phyloP scores from a whole-genome alignment of 2,329 filamentous ascomycete genomes.

The Ceratocystis diversiconidia region DNA sequence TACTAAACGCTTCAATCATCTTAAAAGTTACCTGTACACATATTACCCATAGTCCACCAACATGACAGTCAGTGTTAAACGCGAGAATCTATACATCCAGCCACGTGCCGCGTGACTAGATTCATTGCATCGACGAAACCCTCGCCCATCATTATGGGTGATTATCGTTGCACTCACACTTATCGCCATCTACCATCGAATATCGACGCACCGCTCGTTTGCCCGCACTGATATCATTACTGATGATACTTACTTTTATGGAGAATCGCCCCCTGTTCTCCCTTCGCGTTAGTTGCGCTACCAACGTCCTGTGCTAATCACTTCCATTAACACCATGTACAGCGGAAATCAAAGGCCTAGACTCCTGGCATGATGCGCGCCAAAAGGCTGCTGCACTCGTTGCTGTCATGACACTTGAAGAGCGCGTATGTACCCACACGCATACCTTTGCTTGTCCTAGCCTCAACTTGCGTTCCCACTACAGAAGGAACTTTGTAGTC shows the following conservation, averaged over 20 bases:
- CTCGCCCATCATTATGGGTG: too few relatives aligned
- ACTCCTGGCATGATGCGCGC: slow-evolving; percentile 54
- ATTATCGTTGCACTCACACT: neutral
- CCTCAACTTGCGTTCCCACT: neutral
- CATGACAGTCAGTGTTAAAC: too few relatives aligned
- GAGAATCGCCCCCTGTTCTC: slow-evolving; percentile 36
- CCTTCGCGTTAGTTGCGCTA: slow-evolving; percentile 33
- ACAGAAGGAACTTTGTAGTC: neutral
- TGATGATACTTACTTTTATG: slow-evolving; percentile 33
- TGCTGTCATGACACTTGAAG: slow-evolving; percentile 54
- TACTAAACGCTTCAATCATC: too few relatives aligned
- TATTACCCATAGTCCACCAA: too few relatives aligned
- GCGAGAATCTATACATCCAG: too few relatives aligned
- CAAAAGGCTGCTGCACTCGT: slow-evolving; percentile 55
- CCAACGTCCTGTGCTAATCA: neutral
- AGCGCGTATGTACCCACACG: slow-evolving; percentile 40
- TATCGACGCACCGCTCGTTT: neutral
- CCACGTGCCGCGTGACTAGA: too few relatives aligned
- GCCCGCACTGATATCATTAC: slow-evolving; percentile 1
- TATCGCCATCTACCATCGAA: neutral
- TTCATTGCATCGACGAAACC: too few relatives aligned
- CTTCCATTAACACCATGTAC: slow-evolving; percentile 8
- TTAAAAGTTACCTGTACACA: too few relatives aligned
- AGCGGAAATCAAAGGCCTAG: slow-evolving; percentile 44
- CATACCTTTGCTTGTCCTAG: neutral